Evolutionary conservation across 179 eudicot species (phyloP), one percentile per base, ranked within the genome.

Genomic region (Amaranthus tricolor): DNA sequence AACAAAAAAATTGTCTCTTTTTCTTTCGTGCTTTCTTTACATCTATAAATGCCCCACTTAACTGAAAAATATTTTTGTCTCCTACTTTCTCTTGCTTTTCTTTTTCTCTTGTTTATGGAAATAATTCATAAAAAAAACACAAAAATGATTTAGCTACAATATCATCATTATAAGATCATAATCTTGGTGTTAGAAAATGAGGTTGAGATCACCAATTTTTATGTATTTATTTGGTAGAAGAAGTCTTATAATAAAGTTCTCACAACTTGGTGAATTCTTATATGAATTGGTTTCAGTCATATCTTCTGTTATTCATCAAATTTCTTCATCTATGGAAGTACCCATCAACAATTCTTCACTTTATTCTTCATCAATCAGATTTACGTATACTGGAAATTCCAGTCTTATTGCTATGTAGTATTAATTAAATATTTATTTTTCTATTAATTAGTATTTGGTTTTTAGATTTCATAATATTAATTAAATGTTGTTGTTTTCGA

Each of bases 141-240:
- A 58, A 19, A 17, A 58, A 58, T 6, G 2, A 17, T n/a, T 2
- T 17, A 58, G 2, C 31, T 24, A 58, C 8, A 17, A 1, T n/a
- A 15, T 2, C 9, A 12, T 16, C 2, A 57, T 5, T 0, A 5
- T 5, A n/a, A 31, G 10, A 4, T 24, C 3, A 17, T 31, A 62
- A 24, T 24, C 31, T 24, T n/a, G 45, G 68, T 17, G 31, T 24
- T 24, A 31, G 40, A 31, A 31, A 31, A 62, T 73, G 53, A 51
- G 61, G 5, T 67, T 20, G 6, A 43, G 77, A 61, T 50, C 74
- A 50, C 65, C 77, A 78, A 73, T 78, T 0, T 5, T 78, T 4
- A 49, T 73, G 61, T 68, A 77, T 73, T 74, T 78, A 19, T 21
- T 78, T 2, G 73, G 77, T 73, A 68, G 81, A 67, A 73, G 77